phyloP scores from a whole-genome alignment of 768 basidiomycete species.

The Kwoniella sp. region DNA sequence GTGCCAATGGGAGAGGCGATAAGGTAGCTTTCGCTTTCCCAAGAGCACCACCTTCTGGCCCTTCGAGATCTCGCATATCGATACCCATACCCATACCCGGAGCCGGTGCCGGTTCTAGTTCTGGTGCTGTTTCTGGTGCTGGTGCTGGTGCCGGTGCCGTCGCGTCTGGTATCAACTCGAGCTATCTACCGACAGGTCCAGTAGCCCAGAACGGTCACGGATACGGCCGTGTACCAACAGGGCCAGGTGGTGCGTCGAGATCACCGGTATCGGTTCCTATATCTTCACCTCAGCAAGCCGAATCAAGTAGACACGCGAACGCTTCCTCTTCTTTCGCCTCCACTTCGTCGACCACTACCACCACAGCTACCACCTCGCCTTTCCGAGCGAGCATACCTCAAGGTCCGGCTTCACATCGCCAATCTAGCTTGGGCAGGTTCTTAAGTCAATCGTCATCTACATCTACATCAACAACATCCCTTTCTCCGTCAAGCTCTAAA shows the following conservation, averaged over 20 bases:
- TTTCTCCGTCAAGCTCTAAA: background rate
- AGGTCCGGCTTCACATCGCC: conserved; percentile 11
- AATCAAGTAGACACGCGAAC: conserved; percentile 20
- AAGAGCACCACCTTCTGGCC: conserved; percentile 1
- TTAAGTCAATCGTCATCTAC: conserved; percentile 7
- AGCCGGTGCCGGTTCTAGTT: background rate
- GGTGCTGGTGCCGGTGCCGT: background rate
- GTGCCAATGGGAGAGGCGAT: conserved; percentile 3
- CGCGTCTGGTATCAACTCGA: background rate
- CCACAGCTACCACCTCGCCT: too few relatives aligned
- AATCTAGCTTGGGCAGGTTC: conserved; percentile 6
- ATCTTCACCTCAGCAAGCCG: conserved; percentile 3
- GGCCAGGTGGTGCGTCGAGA: background rate
- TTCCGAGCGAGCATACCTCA: conserved; percentile 12
- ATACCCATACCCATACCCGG: background rate
- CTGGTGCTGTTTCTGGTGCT: too few relatives aligned
- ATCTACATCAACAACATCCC: conserved; percentile 1
- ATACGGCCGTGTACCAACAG: background rate
- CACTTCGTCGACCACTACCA: too few relatives aligned
- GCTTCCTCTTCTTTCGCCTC: background rate
- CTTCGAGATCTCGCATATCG: background rate
- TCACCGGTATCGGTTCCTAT: background rate
- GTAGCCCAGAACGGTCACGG: conserved; percentile 1
- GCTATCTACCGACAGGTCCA: conserved; percentile 10
- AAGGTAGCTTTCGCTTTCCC: conserved; percentile 20